Base-by-base conservation (phyloP, 78 protist species). In the Polysphondylium violaceum region DNA sequence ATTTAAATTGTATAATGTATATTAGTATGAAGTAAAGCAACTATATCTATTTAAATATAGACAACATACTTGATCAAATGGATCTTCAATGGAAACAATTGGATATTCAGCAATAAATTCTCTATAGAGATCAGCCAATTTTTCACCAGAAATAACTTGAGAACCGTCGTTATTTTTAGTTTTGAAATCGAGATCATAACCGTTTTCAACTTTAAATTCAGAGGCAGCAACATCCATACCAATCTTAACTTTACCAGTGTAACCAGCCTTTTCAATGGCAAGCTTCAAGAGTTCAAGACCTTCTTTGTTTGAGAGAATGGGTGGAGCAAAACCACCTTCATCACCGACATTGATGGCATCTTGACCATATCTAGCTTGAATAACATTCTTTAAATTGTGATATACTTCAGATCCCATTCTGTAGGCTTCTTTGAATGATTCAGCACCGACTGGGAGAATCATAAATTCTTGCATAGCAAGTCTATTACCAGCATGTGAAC, bases 281-380 rank as follows among this genome's bases (percentile, higher is more conserved):
- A 60, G 95, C 2, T 53, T 67, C 38, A 99, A 64, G 14, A 98
- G 85, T 35, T 83, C 89, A 6, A 99, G 98, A n/a, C 99, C 99
- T 74, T 99, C 99, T 61, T 93, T 60, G 93, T 65, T 88, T 73
- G 64, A 77, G 53, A 50, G 88, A 61, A 97, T 94, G 47, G 86
- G 78, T 74, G 99, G 99, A 9, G 99, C 99, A 75, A 98, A 98
- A 86, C 99, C 99, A 44, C 99, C 99, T 95, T 99, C 99, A 86
- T 99, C 99, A 56, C 99, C 99, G 58, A 99, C 99, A 81, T 97
- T 97, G 92, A 74, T 44, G 23, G 95, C 95, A 61, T 92, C 95
- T 47, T 93, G 94, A 60, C 98, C 98, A 67, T 96, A 97, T 51
- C 79, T 60, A 61, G 17, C 33, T 88, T 92, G 74, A 83, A 99